Conservation (phyloP, 257 asterid species). For the Gentiana straminea region DNA sequence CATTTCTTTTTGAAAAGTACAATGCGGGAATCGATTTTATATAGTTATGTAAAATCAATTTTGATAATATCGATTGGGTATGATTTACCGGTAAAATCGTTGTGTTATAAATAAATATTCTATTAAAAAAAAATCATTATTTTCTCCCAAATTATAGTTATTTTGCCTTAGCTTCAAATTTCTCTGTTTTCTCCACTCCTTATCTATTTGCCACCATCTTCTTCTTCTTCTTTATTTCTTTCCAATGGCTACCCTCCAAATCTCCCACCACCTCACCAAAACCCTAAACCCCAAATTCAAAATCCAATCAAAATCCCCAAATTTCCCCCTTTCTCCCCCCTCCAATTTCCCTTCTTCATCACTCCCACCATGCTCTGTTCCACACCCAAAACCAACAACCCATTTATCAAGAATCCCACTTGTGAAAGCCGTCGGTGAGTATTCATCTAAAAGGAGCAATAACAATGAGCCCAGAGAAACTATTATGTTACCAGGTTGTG, state of each 20-base stretch:
- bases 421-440: slow-evolving; percentile 46
- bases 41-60: no score
- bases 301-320: slow-evolving; percentile 18
- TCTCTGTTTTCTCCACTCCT: slow-evolving; percentile 4
- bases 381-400: slow-evolving; percentile 13
- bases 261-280: slow-evolving; percentile 32
- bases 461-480: slow-evolving; percentile 73
- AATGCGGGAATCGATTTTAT: no score
- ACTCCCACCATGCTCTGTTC: slow-evolving; percentile 27
- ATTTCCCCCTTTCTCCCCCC: slow-evolving; percentile 23
- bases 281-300: slow-evolving; percentile 32
- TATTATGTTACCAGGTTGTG: slow-evolving; percentile 97
- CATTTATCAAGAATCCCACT: slow-evolving; percentile 31
- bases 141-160: no score
- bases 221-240: slow-evolving; percentile 5
- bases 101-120: no score
- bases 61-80: no score
- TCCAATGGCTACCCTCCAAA: slow-evolving; percentile 50
- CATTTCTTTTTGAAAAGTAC: no score
- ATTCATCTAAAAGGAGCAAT: slow-evolving; percentile 38
- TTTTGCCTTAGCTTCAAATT: no score
- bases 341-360: slow-evolving; percentile 26
- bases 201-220: slow-evolving; percentile 19
- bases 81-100: no score
- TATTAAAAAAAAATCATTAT: no score